Evolutionary conservation across 1,284 basidiomycete genomes (phyloP).

Genomic region (Ustilago cynodontis): DNA sequence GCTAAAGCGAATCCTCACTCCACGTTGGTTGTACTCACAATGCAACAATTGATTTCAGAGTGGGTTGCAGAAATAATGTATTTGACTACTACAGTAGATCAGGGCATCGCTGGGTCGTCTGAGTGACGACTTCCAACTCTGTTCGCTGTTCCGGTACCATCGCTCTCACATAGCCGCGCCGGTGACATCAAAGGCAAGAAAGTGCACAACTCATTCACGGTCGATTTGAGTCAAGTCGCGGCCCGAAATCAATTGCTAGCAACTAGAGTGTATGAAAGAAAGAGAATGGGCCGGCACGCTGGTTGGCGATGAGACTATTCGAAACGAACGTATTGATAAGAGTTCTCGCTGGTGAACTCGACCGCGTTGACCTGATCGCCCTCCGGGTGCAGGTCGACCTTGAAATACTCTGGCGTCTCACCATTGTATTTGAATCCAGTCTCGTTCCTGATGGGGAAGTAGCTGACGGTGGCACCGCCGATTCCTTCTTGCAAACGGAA

Average conservation of each 20-base stretch:
- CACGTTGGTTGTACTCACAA: too few relatives aligned
- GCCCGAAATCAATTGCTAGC: constrained; percentile 13
- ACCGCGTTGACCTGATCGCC: constrained; percentile 7
- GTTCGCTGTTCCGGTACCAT: too few relatives aligned
- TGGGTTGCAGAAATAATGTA: too few relatives aligned
- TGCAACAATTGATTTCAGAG: too few relatives aligned
- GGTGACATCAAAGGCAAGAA: neutral
- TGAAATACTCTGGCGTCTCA: constrained; percentile 30
- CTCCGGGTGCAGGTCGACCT: constrained; percentile 19
- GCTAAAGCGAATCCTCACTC: constrained; percentile 16
- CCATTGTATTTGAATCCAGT: constrained; percentile 32
- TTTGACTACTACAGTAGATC: neutral
- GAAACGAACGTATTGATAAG: constrained; percentile 26
- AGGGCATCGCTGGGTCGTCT: too few relatives aligned
- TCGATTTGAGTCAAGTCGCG: neutral
- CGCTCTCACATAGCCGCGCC: too few relatives aligned
- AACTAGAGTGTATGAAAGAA: neutral
- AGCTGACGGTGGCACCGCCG: constrained; percentile 14
- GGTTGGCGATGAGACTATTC: neutral
- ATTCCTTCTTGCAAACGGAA: constrained; percentile 38
- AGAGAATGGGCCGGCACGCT: neutral
- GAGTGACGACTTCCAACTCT: too few relatives aligned
- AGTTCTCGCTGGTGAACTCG: constrained; percentile 1
- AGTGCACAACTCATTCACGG: neutral
- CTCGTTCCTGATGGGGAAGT: constrained; percentile 36